Evolutionary conservation across 1,284 basidiomycete species (phyloP).

Genomic region (Cystodermella granulosa): DNA sequence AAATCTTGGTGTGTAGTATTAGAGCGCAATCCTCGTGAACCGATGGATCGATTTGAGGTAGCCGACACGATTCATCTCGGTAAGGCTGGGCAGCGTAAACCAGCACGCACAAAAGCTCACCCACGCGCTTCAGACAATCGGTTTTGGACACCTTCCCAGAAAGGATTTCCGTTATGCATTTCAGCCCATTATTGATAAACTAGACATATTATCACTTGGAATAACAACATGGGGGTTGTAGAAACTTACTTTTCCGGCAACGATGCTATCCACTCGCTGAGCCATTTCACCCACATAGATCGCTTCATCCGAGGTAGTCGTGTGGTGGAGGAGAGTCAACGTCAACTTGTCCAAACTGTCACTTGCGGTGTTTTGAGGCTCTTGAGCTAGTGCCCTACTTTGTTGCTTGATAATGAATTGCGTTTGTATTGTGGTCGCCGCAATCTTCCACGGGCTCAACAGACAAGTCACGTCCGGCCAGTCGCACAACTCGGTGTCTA

Average conservation of each 20-base stretch:
- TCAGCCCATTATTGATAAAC: constrained; percentile 73
- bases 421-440: constrained; percentile 71
- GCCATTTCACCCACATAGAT: constrained; percentile 75
- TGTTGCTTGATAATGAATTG: constrained; percentile 69
- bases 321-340: constrained; percentile 61
- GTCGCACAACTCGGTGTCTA: constrained; percentile 51
- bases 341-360: constrained; percentile 60
- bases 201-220: constrained; percentile 24
- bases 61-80: constrained; percentile 42
- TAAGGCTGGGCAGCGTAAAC: constrained; percentile 64
- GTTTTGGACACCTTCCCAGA: constrained; percentile 29
- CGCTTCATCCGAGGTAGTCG: constrained; percentile 68
- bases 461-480: constrained; percentile 60
- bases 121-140: constrained; percentile 49
- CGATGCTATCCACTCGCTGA: constrained; percentile 57
- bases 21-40: constrained; percentile 56
- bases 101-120: constrained; percentile 66
- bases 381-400: constrained; percentile 57
- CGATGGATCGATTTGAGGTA: constrained; percentile 48
- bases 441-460: constrained; percentile 75
- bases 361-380: constrained; percentile 51
- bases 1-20: constrained; percentile 44
- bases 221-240: not conserved
- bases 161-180: constrained; percentile 58
- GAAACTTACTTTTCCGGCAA: constrained; percentile 66